Percentiles rank a stretch among this genome's conserved stretches.
These are phyloP conservation scores for Apiospora malaysiana DNA, from an alignment of 2,329 filamentous ascomycete genomes.

Conservation along the genomic window DNA sequence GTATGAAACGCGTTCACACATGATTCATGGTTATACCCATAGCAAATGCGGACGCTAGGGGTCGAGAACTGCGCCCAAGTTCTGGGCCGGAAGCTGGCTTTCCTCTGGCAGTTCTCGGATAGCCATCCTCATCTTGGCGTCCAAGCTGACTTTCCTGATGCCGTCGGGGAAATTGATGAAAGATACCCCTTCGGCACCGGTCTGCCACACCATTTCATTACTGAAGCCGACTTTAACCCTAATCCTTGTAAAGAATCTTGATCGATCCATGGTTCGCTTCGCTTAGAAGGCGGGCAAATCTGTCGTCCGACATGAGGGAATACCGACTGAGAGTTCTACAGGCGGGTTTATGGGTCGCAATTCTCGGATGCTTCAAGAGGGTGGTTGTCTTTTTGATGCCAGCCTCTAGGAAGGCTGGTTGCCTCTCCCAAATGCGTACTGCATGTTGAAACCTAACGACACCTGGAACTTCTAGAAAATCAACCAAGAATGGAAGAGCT, in stretches of 20 bases:
- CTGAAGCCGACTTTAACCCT: not conserved
- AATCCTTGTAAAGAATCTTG: not conserved
- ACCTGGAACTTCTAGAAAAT: too few species aligned
- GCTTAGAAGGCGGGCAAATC: not conserved
- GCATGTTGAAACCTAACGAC: too few species aligned
- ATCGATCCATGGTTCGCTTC: too few species aligned
- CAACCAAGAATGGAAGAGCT: too few species aligned
- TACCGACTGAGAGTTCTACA: not conserved
- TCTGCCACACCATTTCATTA: not conserved
- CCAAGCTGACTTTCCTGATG: not conserved
- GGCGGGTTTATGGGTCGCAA: too few species aligned
- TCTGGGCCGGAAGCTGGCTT: not conserved
- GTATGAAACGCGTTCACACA: too few species aligned
- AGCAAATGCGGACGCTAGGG: too few species aligned
- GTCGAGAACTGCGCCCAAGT: not conserved
- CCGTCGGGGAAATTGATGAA: not conserved
- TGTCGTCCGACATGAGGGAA: not conserved
- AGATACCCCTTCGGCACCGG: not conserved
- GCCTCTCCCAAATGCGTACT: too few species aligned
- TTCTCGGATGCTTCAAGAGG: too few species aligned
- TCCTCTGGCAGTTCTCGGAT: not conserved
- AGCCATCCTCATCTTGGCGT: not conserved
- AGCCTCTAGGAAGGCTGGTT: too few species aligned
- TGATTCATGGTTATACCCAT: too few species aligned
- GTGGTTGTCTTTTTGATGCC: too few species aligned